Conservation (phyloP, 2,329 filamentous ascomycete species). For the Venturia carpophila region DNA sequence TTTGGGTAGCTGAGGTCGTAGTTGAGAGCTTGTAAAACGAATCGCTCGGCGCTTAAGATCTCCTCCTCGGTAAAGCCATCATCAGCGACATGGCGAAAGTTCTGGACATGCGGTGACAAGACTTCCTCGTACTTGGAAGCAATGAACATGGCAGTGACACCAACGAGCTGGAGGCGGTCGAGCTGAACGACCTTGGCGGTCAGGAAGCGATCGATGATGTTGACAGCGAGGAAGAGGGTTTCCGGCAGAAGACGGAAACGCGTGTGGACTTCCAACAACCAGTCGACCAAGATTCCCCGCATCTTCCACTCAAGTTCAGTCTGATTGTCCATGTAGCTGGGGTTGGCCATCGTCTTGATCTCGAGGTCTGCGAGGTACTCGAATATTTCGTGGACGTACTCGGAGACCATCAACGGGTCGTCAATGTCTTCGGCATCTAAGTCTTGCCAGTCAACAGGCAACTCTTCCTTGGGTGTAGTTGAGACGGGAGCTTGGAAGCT, state of each 20-base stretch:
- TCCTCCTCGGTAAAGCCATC: conserved; percentile 93
- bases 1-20: conserved; percentile 99
- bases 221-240: conserved; percentile 92
- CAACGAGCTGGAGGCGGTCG: conserved; percentile 90
- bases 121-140: conserved; percentile 99
- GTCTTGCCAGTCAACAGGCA: conserved; percentile 40
- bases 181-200: conserved; percentile 93
- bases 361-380: conserved; percentile 90
- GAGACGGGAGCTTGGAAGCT: conserved; percentile 22
- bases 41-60: conserved; percentile 94
- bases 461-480: conserved; percentile 22
- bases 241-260: conserved; percentile 93
- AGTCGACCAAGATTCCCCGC: conserved; percentile 92
- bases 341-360: conserved; percentile 71
- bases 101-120: conserved; percentile 88
- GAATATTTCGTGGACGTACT: conserved; percentile 96
- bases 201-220: conserved; percentile 96
- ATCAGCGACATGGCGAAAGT: conserved; percentile 95
- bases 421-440: conserved; percentile 82
- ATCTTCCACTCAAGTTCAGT: conserved; percentile 98
- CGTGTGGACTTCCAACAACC: conserved; percentile 96
- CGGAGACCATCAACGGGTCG: conserved; percentile 94
- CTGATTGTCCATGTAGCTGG: conserved; percentile 91
- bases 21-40: conserved; percentile 81
- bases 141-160: conserved; percentile 98